Evolutionary conservation across 805 yeast genomes (phyloP).

Genomic region (Helenozyma baotianmanensis): DNA sequence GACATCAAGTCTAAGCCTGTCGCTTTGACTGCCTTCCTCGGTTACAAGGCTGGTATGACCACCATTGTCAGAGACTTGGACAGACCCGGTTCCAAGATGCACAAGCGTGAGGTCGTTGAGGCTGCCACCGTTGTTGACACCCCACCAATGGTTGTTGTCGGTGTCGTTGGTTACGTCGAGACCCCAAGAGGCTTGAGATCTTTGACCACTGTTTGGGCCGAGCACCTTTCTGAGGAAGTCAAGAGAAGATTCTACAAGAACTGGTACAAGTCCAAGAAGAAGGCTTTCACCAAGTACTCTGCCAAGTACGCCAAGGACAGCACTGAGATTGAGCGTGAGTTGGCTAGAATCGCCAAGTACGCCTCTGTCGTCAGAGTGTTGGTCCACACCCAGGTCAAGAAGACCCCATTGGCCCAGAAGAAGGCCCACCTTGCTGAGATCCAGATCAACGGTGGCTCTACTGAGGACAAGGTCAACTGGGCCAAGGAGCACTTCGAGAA

Average conservation of each 20-base stretch:
- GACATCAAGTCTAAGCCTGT: constrained; percentile 97
- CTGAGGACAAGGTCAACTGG: constrained; percentile 97
- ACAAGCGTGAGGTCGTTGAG: constrained; percentile 99
- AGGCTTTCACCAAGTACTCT: constrained; percentile 99
- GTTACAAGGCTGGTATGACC: constrained; percentile 99
- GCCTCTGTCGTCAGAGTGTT: constrained; percentile 97
- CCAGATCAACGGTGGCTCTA: constrained; percentile 99
- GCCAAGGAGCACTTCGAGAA: constrained; percentile 99
- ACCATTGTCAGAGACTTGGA: constrained; percentile 99
- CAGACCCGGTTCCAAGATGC: constrained; percentile 99
- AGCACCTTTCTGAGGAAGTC: constrained; percentile 98
- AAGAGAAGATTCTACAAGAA: constrained; percentile 99
- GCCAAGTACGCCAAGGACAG: constrained; percentile 94
- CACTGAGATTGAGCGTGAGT: constrained; percentile 86
- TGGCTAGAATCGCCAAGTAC: constrained; percentile 98
- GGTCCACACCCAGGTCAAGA: constrained; percentile 99
- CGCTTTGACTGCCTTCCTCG: constrained; percentile 98
- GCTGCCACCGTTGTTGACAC: constrained; percentile 99
- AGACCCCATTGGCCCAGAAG: constrained; percentile 98
- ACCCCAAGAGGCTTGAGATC: constrained; percentile 99
- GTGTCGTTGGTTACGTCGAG: constrained; percentile 99
- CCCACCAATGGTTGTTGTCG: constrained; percentile 98
- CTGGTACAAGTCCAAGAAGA: constrained; percentile 99
- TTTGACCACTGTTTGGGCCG: constrained; percentile 99
- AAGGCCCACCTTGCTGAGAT: constrained; percentile 99